These are phyloP conservation scores for Arbutus unedo DNA, from an alignment of 148 eudicot genomes.

Conservation along the genomic window DNA sequence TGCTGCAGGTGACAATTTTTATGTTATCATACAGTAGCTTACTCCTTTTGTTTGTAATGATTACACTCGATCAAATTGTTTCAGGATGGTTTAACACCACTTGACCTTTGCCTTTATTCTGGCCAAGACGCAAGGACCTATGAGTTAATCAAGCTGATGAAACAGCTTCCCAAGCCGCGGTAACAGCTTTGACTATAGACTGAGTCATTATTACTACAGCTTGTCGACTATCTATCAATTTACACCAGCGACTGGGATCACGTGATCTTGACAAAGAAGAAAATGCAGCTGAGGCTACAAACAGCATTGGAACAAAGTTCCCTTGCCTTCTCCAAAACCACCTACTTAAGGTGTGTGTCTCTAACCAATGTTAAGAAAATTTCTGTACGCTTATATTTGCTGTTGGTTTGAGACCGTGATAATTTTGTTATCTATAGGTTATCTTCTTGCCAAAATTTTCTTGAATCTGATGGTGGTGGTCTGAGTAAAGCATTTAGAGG, in stretches of 20 bases:
- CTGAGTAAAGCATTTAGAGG: neutral
- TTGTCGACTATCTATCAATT: neutral
- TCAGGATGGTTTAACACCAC: slow-evolving; percentile 48
- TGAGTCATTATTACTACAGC: neutral
- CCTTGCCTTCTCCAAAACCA: neutral
- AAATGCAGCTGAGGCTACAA: neutral
- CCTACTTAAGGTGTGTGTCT: neutral
- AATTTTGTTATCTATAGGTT: neutral
- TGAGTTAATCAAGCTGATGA: slow-evolving; percentile 75
- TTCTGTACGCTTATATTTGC: too few species aligned
- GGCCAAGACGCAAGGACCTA: slow-evolving; percentile 70
- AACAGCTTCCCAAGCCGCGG: slow-evolving; percentile 43
- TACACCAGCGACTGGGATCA: neutral
- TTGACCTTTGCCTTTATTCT: slow-evolving; percentile 73
- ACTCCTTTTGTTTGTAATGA: neutral
- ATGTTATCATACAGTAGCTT: neutral
- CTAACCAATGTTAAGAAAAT: too few species aligned
- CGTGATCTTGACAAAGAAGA: neutral
- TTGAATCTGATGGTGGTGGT: slow-evolving; percentile 4
- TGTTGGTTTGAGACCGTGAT: neutral
- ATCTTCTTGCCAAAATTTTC: neutral
- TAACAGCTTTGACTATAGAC: slow-evolving; percentile 16
- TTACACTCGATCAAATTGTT: neutral
- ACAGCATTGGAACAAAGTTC: neutral
- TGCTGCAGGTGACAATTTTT: neutral